Percentiles rank a stretch among this genome's conserved stretches.
Conservation (phyloP, 108 stramenopile genomes). For the Nitzschia inconspicua region DNA sequence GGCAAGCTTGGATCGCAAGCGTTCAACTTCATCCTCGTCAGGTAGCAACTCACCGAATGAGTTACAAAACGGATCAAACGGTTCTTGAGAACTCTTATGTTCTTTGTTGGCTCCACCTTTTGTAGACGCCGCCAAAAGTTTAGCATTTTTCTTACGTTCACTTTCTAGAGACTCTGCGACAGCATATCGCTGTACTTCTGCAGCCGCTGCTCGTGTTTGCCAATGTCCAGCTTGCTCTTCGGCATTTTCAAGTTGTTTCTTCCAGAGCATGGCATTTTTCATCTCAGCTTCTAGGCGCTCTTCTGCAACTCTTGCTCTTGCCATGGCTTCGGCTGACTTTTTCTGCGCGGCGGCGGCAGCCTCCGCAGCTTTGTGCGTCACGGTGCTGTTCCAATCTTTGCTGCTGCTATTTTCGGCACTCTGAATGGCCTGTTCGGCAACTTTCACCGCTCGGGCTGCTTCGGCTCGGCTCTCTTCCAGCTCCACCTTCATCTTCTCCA, state of each 20-base stretch:
- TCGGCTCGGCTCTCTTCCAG: constrained; percentile 84
- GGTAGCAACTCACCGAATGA: constrained; percentile 3
- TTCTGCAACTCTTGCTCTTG: constrained; percentile 74
- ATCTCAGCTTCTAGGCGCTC: constrained; percentile 64
- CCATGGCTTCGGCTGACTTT: constrained; percentile 79
- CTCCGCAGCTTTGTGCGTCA: constrained; percentile 89
- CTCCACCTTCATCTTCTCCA: constrained; percentile 67
- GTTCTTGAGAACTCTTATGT: background rate
- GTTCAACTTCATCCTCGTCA: constrained; percentile 45
- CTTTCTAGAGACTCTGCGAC: constrained; percentile 61
- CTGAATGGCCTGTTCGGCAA: constrained; percentile 91
- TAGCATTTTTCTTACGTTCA: constrained; percentile 42
- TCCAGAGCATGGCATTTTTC: constrained; percentile 57
- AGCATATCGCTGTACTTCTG: constrained; percentile 72
- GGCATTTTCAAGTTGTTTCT: constrained; percentile 67
- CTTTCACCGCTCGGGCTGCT: constrained; percentile 85
- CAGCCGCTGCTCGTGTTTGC: constrained; percentile 79
- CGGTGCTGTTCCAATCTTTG: constrained; percentile 83
- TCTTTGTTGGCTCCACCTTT: constrained; percentile 18
- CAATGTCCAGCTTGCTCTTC: constrained; percentile 75
- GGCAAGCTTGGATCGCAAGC: constrained; percentile 65
- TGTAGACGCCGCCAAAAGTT: constrained; percentile 36
- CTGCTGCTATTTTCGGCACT: constrained; percentile 78
- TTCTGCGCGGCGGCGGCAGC: constrained; percentile 88
- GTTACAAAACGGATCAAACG: background rate